Evolutionary conservation across 768 basidiomycete species (phyloP).

Genomic region (Trichaptum fuscoviolaceum): DNA sequence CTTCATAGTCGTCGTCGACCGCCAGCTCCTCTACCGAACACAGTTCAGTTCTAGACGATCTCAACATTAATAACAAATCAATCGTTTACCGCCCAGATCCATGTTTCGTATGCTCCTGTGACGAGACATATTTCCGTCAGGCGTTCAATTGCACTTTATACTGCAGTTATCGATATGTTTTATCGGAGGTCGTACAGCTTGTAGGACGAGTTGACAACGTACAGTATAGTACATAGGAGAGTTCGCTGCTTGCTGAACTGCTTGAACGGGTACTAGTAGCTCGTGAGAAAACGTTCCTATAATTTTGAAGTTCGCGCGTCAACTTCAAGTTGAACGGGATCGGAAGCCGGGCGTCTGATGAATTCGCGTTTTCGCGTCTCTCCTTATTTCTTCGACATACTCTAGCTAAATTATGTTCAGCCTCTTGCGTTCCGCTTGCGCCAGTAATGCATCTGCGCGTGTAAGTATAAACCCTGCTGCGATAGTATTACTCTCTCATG

Average conservation of each 20-base stretch:
- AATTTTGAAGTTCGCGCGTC: too few relatives aligned
- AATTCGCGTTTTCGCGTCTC: not conserved
- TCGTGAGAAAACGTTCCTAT: not conserved
- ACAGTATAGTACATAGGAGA: slow-evolving; percentile 7
- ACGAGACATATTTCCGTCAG: slow-evolving; percentile 63
- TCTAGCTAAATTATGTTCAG: slow-evolving; percentile 40
- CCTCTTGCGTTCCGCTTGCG: slow-evolving; percentile 38
- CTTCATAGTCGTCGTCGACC: slow-evolving; percentile 74
- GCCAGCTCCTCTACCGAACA: slow-evolving; percentile 71
- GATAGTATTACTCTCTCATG: not conserved
- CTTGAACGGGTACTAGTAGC: not conserved
- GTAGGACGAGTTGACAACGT: slow-evolving; percentile 8
- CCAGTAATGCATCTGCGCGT: slow-evolving; percentile 38
- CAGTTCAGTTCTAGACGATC: slow-evolving; percentile 6
- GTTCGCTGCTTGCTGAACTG: not conserved
- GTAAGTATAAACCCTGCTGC: slow-evolving; percentile 30
- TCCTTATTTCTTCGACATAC: not conserved
- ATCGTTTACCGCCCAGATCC: slow-evolving; percentile 57
- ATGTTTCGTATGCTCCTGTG: slow-evolving; percentile 88
- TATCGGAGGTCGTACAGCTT: not conserved
- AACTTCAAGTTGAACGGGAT: too few relatives aligned
- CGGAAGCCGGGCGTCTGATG: not conserved
- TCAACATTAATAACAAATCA: slow-evolving; percentile 2
- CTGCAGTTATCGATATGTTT: not conserved
- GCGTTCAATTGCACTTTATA: not conserved